These are phyloP conservation scores for Pontederia crassipes DNA, from an alignment of 176 grass and related monocot genomes.

Conservation along the genomic window DNA sequence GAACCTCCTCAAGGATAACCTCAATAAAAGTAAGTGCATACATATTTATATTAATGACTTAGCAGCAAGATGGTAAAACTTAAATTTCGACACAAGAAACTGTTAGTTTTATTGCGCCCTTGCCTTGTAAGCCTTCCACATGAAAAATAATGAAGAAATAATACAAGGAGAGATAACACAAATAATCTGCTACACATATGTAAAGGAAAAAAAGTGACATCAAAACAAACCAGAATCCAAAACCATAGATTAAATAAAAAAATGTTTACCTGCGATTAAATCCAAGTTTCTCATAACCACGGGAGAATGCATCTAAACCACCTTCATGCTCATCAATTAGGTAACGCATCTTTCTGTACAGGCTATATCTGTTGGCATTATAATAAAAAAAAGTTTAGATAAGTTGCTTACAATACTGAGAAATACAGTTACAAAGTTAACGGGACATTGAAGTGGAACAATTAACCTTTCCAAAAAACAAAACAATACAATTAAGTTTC, in stretches of 20 bases:
- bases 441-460: not conserved
- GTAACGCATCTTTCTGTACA: conserved; percentile 55
- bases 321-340: conserved; percentile 79
- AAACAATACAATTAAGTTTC: no score
- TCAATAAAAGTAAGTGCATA: no score
- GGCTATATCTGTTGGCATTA: conserved; percentile 59
- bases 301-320: conserved; percentile 78
- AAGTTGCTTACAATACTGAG: not conserved
- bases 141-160: no score
- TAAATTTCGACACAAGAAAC: no score
- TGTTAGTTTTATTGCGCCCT: no score
- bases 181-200: no score
- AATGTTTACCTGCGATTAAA: conserved; percentile 55
- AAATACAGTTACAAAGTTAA: not conserved
- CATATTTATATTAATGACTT: no score
- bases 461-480: not conserved
- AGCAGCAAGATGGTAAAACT: no score
- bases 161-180: no score
- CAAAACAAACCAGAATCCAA: not conserved
- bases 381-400: conserved; percentile 13
- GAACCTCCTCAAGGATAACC: no score
- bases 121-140: no score
- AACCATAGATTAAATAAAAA: conserved; percentile 1
- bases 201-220: no score
- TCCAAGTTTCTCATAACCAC: conserved; percentile 81